These are phyloP conservation scores for Colletotrichum viniferum DNA, from an alignment of 2,329 filamentous ascomycete genomes.

Conservation along the genomic window DNA sequence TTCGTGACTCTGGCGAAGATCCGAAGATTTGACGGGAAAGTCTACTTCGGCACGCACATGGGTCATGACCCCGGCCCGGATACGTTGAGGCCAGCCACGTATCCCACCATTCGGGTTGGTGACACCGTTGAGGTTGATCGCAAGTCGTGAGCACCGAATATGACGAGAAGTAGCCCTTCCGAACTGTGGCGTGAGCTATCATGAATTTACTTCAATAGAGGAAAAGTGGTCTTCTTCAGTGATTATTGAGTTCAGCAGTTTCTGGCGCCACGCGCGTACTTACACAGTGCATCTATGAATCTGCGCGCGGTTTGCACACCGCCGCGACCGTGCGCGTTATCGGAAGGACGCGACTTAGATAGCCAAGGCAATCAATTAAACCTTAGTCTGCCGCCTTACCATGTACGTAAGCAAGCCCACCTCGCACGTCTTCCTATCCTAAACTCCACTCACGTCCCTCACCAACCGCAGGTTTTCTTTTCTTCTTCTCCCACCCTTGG, in stretches of 20 bases:
- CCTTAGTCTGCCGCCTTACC: background rate
- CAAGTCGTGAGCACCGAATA: background rate
- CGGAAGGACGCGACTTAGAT: background rate
- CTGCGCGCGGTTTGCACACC: background rate
- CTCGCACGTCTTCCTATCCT: background rate
- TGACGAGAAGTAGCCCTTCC: background rate
- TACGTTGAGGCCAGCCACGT: slow-evolving; percentile 25
- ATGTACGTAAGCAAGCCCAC: background rate
- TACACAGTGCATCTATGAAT: background rate
- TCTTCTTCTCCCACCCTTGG: background rate
- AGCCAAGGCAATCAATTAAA: background rate
- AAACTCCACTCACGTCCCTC: background rate
- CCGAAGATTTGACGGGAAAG: slow-evolving; percentile 79
- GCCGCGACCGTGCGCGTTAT: background rate
- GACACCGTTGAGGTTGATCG: slow-evolving; percentile 41
- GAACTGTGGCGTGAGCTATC: background rate
- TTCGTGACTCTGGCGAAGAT: slow-evolving; percentile 90
- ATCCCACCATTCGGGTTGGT: slow-evolving; percentile 53
- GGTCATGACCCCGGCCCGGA: slow-evolving; percentile 42
- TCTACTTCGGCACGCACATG: slow-evolving; percentile 89
- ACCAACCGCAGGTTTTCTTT: background rate
- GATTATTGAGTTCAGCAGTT: background rate
- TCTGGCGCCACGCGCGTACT: background rate
- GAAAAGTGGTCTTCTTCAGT: background rate
- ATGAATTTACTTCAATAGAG: background rate